Evolutionary conservation across 2,329 filamentous ascomycete species (phyloP), one percentile per base, ranked within the genome.

Genomic region (Trichoderma atrobrunneum): DNA sequence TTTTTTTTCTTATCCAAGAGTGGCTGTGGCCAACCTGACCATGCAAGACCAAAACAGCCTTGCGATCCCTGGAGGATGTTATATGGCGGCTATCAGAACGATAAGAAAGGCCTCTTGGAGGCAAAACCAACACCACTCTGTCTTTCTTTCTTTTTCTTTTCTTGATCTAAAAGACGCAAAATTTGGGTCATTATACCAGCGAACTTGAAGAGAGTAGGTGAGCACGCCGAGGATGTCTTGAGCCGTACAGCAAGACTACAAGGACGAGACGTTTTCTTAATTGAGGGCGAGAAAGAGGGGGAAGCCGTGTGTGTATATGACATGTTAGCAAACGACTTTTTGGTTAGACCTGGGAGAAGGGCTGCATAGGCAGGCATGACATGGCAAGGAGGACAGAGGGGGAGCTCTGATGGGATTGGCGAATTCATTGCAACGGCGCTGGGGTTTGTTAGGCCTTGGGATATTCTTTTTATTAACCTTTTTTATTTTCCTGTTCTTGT

Each of bases 351-450:
- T 48, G 57, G 28, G 34, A 36, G 26, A 43, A 30, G 62, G 43
- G 24, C 39, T 57, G 63, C 70, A 34, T 39, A 62, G 63, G 63
- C 63, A 67, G 63, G 30, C 64, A 71, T 60, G 59, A 34, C 54
- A 36, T 36, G 32, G 39, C 30, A 57, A 51, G 39, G 66, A 26
- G 18, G 66, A 70, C 26, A 30, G 21, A 24, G 34, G 60, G 54
- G n/a, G 30, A 62, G 63, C 61, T 64, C 39, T 30, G 63, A 61
- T 30, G 56, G 64, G 70, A 62, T 24, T 66, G 43, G 65, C 32
- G 64, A 68, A 67, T 57, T 64, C 70, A 72, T 68, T 72, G 70
- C 64, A 72, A 72, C 57, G 70, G 70, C 70, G 70, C 70, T 63
- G 57, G 56, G 39, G 70, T 72, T 56, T 68, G 70, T 51, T 54